These are phyloP conservation scores for Aspergillus hortae DNA, from an alignment of 2,329 filamentous ascomycete genomes.

Conservation along the genomic window DNA sequence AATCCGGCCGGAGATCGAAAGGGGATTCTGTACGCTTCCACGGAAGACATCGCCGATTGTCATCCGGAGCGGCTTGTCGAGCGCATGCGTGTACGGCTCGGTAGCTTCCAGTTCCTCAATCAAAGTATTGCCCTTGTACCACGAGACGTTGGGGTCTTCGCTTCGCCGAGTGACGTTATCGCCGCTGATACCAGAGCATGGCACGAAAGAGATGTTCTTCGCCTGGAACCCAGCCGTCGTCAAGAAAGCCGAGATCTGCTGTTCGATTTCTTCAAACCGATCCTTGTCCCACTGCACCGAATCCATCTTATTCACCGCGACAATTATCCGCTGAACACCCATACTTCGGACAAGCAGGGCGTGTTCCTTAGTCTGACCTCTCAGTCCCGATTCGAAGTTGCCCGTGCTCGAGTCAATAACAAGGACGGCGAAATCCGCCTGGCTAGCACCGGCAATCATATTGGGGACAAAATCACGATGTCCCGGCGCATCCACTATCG, in stretches of 20 bases:
- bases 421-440: constrained; percentile 91
- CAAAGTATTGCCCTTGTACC: constrained; percentile 78
- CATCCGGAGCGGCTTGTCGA: constrained; percentile 78
- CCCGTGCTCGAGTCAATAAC: constrained; percentile 89
- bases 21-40: constrained; percentile 70
- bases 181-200: constrained; percentile 82
- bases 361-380: constrained; percentile 92
- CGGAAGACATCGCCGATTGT: constrained; percentile 86
- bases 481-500: constrained; percentile 90
- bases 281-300: constrained; percentile 76
- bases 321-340: constrained; percentile 81
- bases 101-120: constrained; percentile 82
- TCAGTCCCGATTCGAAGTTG: constrained; percentile 89
- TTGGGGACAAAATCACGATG: constrained; percentile 97
- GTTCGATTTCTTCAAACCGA: constrained; percentile 78
- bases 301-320: constrained; percentile 95
- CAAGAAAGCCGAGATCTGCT: constrained; percentile 80
- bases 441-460: constrained; percentile 96
- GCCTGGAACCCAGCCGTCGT: constrained; percentile 74
- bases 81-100: constrained; percentile 65
- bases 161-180: constrained; percentile 68
- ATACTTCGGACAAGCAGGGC: constrained; percentile 85
- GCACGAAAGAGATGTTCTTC: constrained; percentile 81
- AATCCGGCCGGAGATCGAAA: constrained; percentile 82
- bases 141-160: constrained; percentile 54